Percentiles rank a stretch among this genome's conserved stretches.
Evolutionary conservation across 495 filamentous ascomycete genomes (phyloP).

Genomic region (Pyrenopolyporus hunteri): DNA sequence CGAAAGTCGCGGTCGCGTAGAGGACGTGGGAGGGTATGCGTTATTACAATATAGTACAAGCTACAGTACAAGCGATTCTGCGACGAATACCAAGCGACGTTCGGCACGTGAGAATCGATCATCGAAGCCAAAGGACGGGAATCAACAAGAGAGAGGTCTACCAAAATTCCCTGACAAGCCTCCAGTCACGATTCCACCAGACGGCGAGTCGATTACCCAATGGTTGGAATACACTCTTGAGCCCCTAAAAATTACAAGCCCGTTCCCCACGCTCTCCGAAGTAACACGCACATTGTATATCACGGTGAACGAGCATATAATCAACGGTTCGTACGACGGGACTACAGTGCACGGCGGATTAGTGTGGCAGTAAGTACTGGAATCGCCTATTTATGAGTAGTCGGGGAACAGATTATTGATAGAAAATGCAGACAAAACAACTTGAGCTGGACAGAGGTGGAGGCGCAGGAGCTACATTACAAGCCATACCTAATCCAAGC

Average conservation of each 20-base stretch:
- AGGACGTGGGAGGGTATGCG: slow-evolving; percentile 54
- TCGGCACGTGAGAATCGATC: neutral
- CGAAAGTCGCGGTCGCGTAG: slow-evolving; percentile 56
- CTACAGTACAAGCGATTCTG: slow-evolving; percentile 8
- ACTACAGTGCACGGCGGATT: slow-evolving; percentile 32
- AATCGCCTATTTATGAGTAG: neutral
- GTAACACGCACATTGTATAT: slow-evolving; percentile 61
- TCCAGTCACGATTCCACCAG: slow-evolving; percentile 50
- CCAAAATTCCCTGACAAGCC: slow-evolving; percentile 35
- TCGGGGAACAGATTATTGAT: slow-evolving; percentile 6
- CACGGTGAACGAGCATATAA: slow-evolving; percentile 51
- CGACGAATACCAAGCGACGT: neutral
- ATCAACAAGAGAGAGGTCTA: neutral
- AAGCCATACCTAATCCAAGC: slow-evolving; percentile 62
- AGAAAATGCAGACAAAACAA: slow-evolving; percentile 49
- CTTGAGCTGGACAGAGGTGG: slow-evolving; percentile 57
- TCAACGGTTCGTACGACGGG: slow-evolving; percentile 44
- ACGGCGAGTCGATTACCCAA: slow-evolving; percentile 35
- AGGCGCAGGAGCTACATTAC: slow-evolving; percentile 33
- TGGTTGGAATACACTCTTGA: slow-evolving; percentile 64
- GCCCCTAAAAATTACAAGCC: slow-evolving; percentile 42
- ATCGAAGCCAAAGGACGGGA: neutral
- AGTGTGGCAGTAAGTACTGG: slow-evolving; percentile 39
- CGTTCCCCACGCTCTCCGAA: slow-evolving; percentile 55
- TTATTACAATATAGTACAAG: slow-evolving; percentile 58